Percentiles rank a stretch among this genome's conserved stretches.
Evolutionary conservation across 179 eudicot genomes (phyloP).

Genomic region (Beta macrorhiza): DNA sequence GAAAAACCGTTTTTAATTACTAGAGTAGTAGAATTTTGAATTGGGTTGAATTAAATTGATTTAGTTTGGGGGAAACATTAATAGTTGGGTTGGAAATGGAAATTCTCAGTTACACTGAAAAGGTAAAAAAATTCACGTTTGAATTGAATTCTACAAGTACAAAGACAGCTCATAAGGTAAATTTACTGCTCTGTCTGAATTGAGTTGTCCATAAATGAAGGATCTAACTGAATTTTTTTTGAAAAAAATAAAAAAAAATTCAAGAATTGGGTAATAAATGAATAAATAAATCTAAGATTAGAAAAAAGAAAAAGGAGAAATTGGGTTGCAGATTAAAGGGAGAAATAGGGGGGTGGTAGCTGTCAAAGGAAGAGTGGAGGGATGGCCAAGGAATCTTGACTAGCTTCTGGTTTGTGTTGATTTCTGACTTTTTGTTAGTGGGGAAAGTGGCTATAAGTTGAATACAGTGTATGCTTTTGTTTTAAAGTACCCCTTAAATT

Average conservation of each 20-base stretch:
- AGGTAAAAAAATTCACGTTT: constrained; percentile 9
- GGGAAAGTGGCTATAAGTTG: constrained; percentile 16
- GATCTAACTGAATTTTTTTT: not conserved
- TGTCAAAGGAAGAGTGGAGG: constrained; percentile 43
- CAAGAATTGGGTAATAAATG: too few species aligned
- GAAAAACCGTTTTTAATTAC: too few species aligned
- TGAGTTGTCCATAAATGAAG: not conserved
- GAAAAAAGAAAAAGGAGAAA: not conserved
- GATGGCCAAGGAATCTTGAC: constrained; percentile 53
- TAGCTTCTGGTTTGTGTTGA: not conserved
- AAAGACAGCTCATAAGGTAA: constrained; percentile 28
- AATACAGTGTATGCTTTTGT: constrained; percentile 5
- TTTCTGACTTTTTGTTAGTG: constrained; percentile 25
- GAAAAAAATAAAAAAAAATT: not conserved
- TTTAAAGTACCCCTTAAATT: not conserved
- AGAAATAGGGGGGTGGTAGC: constrained; percentile 19
- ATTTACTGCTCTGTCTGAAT: constrained; percentile 25
- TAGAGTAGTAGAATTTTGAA: too few species aligned
- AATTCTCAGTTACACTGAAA: not conserved
- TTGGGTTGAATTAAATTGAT: too few species aligned
- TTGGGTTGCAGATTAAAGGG: not conserved
- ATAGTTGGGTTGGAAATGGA: not conserved
- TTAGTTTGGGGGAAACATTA: too few species aligned
- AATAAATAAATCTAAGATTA: not conserved
- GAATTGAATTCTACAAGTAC: constrained; percentile 20